A percentile compares a stretch with the other conserved stretches of the same genome.
phyloP scores from a whole-genome alignment of 805 yeast species.

The Candida cerambycidarum region DNA sequence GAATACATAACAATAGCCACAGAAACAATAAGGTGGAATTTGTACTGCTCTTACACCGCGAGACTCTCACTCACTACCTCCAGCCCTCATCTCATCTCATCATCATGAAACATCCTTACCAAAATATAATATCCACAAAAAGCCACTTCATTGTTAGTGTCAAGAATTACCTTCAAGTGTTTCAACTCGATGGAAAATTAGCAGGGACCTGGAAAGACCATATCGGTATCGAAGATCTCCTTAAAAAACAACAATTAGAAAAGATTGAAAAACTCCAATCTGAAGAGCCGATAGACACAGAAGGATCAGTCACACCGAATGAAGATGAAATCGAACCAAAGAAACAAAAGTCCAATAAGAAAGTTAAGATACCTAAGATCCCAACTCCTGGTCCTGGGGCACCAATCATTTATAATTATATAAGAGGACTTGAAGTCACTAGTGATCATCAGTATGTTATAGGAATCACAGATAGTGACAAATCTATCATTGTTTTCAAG shows the following conservation, averaged over 20 bases:
- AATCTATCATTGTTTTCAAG: constrained; percentile 66
- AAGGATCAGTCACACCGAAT: constrained; percentile 21
- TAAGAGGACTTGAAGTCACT: constrained; percentile 59
- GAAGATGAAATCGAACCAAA: constrained; percentile 8
- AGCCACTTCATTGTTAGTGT: constrained; percentile 53
- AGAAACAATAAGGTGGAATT: too few relatives aligned
- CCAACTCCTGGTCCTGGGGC: constrained; percentile 71
- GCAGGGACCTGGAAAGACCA: constrained; percentile 67
- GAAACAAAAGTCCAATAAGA: constrained; percentile 16
- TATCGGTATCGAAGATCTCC: constrained; percentile 45
- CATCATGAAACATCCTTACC: constrained; percentile 72
- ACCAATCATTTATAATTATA: constrained; percentile 63
- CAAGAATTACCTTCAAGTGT: constrained; percentile 60
- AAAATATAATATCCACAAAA: constrained; percentile 51
- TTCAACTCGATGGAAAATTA: constrained; percentile 38
- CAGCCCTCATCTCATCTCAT: constrained; percentile 10
- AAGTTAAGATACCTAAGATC: constrained; percentile 45
- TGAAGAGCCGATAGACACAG: constrained; percentile 23
- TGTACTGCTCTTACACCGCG: too few relatives aligned
- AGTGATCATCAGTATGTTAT: constrained; percentile 54
- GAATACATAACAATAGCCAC: too few relatives aligned
- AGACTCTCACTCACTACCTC: too few relatives aligned
- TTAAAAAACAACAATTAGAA: constrained; percentile 49
- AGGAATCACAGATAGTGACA: constrained; percentile 79
- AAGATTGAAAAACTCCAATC: constrained; percentile 30